A percentile compares a stretch with the other conserved stretches of the same genome.
Conservation (phyloP, 371 early-diverging fungal species). For the Mortierella polycephala region DNA sequence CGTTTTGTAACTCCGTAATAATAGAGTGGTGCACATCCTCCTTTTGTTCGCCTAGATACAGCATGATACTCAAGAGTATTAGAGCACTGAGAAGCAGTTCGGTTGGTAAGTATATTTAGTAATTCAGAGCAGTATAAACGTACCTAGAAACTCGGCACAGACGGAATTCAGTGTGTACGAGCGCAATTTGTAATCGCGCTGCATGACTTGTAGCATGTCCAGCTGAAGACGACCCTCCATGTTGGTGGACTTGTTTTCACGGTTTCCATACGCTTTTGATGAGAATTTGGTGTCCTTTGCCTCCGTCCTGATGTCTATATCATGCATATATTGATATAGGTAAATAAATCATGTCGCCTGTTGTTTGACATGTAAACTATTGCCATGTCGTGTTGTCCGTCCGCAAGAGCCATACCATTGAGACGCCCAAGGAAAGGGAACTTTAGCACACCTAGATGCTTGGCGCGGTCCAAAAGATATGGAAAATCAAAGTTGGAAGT, state of each 20-base stretch:
- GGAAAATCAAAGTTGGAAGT: slow-evolving; percentile 99
- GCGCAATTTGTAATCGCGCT: slow-evolving; percentile 97
- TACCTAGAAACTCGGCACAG: slow-evolving; percentile 94
- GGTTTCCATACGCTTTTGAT: slow-evolving; percentile 94
- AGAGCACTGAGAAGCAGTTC: neutral
- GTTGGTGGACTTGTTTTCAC: slow-evolving; percentile 88
- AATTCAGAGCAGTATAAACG: neutral
- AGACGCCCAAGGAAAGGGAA: slow-evolving; percentile 95
- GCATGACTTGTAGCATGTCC: slow-evolving; percentile 97
- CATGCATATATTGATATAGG: neutral
- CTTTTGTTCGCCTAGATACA: slow-evolving; percentile 92
- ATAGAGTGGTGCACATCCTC: slow-evolving; percentile 99
- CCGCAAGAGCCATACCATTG: slow-evolving; percentile 50
- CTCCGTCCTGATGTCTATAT: slow-evolving; percentile 65
- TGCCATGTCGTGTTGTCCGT: too few species aligned
- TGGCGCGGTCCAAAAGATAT: slow-evolving; percentile 96
- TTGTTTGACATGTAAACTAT: too few species aligned
- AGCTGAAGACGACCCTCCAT: slow-evolving; percentile 97
- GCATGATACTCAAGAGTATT: neutral
- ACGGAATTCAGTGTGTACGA: slow-evolving; percentile 99
- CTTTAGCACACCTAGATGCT: slow-evolving; percentile 73
- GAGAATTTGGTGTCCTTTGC: slow-evolving; percentile 89
- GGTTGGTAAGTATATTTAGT: neutral
- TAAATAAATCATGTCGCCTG: too few species aligned
- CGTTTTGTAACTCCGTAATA: slow-evolving; percentile 97